Evolutionary conservation across 306 rosid species (phyloP), one percentile per base, ranked within the genome.

Genomic region (Cyclanthera cordifolia): DNA sequence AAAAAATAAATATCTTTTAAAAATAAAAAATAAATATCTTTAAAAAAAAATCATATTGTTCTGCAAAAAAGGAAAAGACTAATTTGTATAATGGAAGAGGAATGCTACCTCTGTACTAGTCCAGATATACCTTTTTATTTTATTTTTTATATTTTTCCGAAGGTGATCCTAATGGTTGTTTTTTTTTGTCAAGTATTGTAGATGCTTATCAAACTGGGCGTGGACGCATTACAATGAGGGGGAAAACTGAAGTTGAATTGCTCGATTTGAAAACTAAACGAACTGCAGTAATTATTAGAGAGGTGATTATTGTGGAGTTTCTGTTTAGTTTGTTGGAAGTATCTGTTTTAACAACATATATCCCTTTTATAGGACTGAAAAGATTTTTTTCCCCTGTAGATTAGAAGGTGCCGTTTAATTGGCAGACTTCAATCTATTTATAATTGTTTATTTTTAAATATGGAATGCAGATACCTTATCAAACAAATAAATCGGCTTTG

Each of bases 201-300:
- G 96, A 93, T 20, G 98, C 98, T 73, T 93, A 93, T 73, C 91
- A 95, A 20, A 82, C 87, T 52, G 99, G 99, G 53, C 83, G 90
- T 47, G 99, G 99, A 55, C 89, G 95, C 34, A 77, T 93, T 57
- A 69, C 82, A 71, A 87, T 93, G 51, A 87, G 99, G 80, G 98
- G 99, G 54, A 93, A 90, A 83, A 86, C 87, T 83, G 96, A 93
- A 9, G 74, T 93, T 77, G 99, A 93, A 71, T 61, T 86, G 80
- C 91, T 86, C 72, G 99, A 93, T 83, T 86, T 90, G 48, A 89
- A 80, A 79, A 82, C 91, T 19, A 93, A 86, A 71, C 77, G 95
- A 56, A 54, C 79, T 72, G 99, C 94, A 41, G 82, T 93, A 73
- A 86, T 90, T 59, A 86, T 93, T 73, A 84, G 85, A 63, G 99